Conservation (phyloP, 164 flowering plant species). For the Annona squamosa region DNA sequence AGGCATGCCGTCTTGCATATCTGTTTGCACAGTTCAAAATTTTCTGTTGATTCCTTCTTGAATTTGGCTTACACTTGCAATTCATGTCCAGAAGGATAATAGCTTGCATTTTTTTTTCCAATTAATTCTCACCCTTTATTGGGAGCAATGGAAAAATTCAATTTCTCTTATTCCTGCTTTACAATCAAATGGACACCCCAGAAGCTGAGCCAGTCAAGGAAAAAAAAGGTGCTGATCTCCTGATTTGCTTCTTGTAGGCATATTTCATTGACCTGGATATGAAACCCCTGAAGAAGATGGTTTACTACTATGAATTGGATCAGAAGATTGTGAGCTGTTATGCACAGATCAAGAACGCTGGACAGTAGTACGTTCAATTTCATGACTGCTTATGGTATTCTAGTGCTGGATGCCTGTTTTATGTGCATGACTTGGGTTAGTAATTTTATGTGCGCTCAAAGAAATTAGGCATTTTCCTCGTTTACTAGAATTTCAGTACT, state of each 20-base stretch:
- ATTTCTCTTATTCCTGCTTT: not conserved
- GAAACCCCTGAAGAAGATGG: conserved; percentile 78
- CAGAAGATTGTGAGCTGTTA: conserved; percentile 62
- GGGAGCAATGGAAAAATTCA: too few relatives aligned
- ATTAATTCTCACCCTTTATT: not conserved
- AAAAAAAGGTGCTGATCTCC: conserved; percentile 1
- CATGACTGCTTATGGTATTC: not conserved
- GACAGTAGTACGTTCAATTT: not conserved
- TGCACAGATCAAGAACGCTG: conserved; percentile 22
- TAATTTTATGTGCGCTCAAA: too few relatives aligned
- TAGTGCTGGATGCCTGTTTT: not conserved
- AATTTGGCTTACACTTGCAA: too few relatives aligned
- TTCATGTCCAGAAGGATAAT: not conserved
- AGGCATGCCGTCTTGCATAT: not conserved
- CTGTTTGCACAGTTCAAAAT: not conserved
- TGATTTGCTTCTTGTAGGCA: conserved; percentile 32
- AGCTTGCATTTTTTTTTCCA: not conserved
- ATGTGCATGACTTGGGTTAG: too few relatives aligned
- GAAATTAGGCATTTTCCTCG: not conserved
- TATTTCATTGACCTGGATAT: conserved; percentile 78
- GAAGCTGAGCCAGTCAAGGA: not conserved
- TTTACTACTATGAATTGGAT: conserved; percentile 64
- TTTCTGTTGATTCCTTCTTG: not conserved
- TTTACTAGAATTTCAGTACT: not conserved
- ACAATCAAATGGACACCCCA: not conserved